These are phyloP conservation scores for Phaeosphaeria sp. DNA, from an alignment of 2,329 filamentous ascomycete species.

Conservation along the genomic window DNA sequence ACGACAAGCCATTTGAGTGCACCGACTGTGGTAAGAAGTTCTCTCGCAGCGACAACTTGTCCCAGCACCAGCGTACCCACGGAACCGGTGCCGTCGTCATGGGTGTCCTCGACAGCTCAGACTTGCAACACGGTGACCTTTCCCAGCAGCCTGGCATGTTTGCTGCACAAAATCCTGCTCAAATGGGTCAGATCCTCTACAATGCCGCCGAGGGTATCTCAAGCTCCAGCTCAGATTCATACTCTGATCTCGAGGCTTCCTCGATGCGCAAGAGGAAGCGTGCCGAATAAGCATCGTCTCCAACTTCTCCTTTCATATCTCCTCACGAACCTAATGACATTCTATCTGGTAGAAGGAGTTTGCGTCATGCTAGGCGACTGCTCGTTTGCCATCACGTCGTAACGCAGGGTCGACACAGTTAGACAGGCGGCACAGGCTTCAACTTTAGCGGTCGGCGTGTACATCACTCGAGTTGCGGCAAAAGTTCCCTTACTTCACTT, in stretches of 20 bases:
- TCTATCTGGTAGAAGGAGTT: slow-evolving; percentile 36
- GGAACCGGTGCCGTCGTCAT: slow-evolving; percentile 89
- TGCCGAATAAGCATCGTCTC: slow-evolving; percentile 53
- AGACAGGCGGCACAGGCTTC: slow-evolving; percentile 39
- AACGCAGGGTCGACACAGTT: slow-evolving; percentile 39
- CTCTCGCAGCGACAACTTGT: slow-evolving; percentile 95
- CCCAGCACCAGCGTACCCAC: slow-evolving; percentile 94
- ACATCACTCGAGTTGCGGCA: slow-evolving; percentile 23
- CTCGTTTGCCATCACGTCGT: slow-evolving; percentile 41
- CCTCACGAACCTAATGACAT: slow-evolving; percentile 46
- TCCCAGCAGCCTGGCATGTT: slow-evolving; percentile 38
- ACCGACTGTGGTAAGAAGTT: slow-evolving; percentile 99
- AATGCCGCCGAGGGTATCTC: slow-evolving; percentile 46
- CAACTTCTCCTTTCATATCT: slow-evolving; percentile 32
- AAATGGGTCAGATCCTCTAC: slow-evolving; percentile 49
- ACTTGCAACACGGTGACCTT: slow-evolving; percentile 58
- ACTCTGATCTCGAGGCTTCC: slow-evolving; percentile 48
- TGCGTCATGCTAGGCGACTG: slow-evolving; percentile 31
- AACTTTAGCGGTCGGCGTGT: slow-evolving; percentile 25
- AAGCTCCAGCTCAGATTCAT: slow-evolving; percentile 42
- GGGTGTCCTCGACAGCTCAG: slow-evolving; percentile 79
- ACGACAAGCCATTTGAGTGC: slow-evolving; percentile 98
- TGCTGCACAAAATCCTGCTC: slow-evolving; percentile 44
- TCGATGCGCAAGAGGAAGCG: slow-evolving; percentile 75
- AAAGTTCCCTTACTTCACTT: slow-evolving; percentile 35